phyloP scores from a whole-genome alignment of 176 grass and related monocot species.

The Bonia amplexicaulis region DNA sequence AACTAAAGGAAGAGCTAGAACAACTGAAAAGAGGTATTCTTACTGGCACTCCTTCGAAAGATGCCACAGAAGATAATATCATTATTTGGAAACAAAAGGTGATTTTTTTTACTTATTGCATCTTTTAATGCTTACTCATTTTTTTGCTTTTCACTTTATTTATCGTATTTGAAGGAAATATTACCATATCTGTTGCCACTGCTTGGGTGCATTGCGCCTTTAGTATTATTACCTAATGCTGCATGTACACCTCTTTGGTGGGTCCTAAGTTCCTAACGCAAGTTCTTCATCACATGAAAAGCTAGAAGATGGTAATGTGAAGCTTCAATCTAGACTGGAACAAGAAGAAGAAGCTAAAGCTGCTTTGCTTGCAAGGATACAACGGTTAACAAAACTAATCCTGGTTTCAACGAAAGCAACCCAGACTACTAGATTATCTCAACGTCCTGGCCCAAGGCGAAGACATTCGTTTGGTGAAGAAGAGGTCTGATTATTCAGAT shows the following conservation, averaged over 20 bases:
- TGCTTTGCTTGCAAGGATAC: slow-evolving; percentile 70
- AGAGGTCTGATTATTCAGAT: slow-evolving; percentile 47
- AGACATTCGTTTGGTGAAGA: slow-evolving; percentile 89
- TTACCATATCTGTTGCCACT: neutral
- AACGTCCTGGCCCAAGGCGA: slow-evolving; percentile 42
- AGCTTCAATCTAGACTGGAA: slow-evolving; percentile 82
- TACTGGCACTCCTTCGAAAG: slow-evolving; percentile 45
- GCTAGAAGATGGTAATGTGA: slow-evolving; percentile 85
- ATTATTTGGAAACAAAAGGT: slow-evolving; percentile 77
- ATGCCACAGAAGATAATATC: slow-evolving; percentile 47
- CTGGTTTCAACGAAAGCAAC: slow-evolving; percentile 71
- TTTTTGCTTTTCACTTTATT: slow-evolving; percentile 11
- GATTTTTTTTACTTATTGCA: neutral
- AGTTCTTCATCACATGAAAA: slow-evolving; percentile 21
- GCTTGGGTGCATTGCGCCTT: slow-evolving; percentile 4
- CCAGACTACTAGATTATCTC: slow-evolving; percentile 45
- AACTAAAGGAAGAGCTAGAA: slow-evolving; percentile 74
- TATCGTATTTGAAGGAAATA: slow-evolving; percentile 5
- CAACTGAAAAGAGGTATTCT: slow-evolving; percentile 71
- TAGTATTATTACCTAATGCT: neutral
- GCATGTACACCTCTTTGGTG: neutral
- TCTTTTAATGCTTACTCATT: neutral
- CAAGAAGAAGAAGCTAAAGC: slow-evolving; percentile 87
- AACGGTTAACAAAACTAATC: slow-evolving; percentile 75
- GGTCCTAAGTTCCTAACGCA: slow-evolving; percentile 15